Conservation (phyloP, 805 yeast genomes). For the Kregervanrija delftensis region DNA sequence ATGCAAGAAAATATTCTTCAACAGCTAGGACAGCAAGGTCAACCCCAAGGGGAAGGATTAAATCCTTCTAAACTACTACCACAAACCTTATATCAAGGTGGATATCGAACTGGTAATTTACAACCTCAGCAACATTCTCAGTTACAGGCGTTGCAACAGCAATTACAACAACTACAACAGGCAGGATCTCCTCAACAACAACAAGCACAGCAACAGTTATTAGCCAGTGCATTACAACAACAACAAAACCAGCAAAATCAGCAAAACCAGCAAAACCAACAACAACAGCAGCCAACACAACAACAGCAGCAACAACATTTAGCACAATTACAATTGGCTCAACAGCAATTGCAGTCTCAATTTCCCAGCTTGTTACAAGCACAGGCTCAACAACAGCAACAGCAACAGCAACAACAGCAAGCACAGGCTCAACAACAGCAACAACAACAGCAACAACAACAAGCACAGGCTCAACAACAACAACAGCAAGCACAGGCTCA, state of each 20-base stretch:
- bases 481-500: conserved; percentile 16
- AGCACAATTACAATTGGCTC: conserved; percentile 8
- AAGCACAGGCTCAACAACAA: conserved; percentile 13
- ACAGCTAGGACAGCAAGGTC: conserved; percentile 10
- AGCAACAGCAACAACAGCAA: conserved; percentile 14
- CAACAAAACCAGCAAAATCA: conserved; percentile 17
- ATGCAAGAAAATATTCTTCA: conserved; percentile 9
- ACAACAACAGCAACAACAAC: conserved; percentile 18
- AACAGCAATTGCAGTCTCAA: conserved; percentile 1
- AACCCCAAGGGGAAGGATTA: conserved; percentile 19
- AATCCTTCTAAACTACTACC: conserved; percentile 32
- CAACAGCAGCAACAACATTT: conserved; percentile 1
- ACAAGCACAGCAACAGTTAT: conserved; percentile 5
- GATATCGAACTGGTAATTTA: conserved; percentile 16
- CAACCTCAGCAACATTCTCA: conserved; percentile 22
- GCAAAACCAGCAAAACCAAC: conserved; percentile 18
- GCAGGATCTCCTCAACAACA: conserved; percentile 21
- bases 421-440: conserved; percentile 10
- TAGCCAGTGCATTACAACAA: conserved; percentile 12
- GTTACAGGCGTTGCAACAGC: conserved; percentile 16
- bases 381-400: conserved; percentile 20
- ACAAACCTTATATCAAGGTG: conserved; percentile 35
- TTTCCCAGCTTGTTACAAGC: too few species aligned
- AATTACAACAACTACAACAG: conserved; percentile 18
- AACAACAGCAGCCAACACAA: conserved; percentile 10